Evolutionary conservation across 2,329 filamentous ascomycete species (phyloP), one percentile per base, ranked within the genome.

Genomic region (Pseudogymnoascus sp.): DNA sequence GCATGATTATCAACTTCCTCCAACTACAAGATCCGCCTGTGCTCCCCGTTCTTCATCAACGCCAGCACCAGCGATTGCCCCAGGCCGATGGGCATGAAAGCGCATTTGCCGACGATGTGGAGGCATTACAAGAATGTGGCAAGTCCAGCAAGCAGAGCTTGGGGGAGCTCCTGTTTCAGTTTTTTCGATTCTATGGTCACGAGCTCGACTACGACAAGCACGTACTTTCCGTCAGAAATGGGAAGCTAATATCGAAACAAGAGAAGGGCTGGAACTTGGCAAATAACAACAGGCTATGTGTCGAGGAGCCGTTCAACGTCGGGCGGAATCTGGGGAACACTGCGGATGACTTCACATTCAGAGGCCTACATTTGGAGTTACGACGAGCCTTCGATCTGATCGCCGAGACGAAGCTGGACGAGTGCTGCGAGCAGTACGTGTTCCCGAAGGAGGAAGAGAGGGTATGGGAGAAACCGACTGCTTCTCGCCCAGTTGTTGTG

Each of bases 281-380:
- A 36, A 79, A 88, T 64, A 92, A 93, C 71, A 95, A 96, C 71
- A 86, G 89, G 67, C 82, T 99, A 33, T 97, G 93, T 73, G 91
- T 99, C 10, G 95, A 99, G 74, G 95, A 99, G 74, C 95, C 95
- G 0, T 99, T 99, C 80, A 99, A 96, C 71, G 88, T 83, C 3
- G 82, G 83, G 36, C 86, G 95, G 44, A 99, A 99, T 74, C 80
- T 99, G 53, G 95, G 93, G 44, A 99, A 99, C 71, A 97, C 95
- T 1, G 95, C 92, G 8, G 95, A 99, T 73, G 93, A 96, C 73
- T 96, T 90, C 47, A 93, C 95, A 0, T 97, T 96, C 76, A 86
- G 89, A 61, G 95, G 95, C 1, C 83, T 99, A 31, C 95, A 99
- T 74, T 76, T 91, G 68, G 95, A 99, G 76, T 80, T 99, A 60